Conservation (phyloP, 805 yeast species). For the Starmerella bacillaris region DNA sequence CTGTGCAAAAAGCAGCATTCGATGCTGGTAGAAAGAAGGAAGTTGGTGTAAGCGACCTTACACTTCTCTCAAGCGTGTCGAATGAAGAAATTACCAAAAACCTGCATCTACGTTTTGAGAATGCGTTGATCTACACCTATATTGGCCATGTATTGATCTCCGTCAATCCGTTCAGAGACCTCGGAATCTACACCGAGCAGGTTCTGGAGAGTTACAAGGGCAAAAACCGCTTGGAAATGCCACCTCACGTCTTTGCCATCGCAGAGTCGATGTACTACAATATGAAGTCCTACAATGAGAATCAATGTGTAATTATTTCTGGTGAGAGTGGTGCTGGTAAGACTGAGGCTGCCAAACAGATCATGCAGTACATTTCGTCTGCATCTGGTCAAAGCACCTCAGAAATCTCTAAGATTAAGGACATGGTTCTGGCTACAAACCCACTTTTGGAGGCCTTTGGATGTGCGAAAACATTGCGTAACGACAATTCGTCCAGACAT, state of each 20-base stretch:
- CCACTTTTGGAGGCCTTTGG: conserved; percentile 83
- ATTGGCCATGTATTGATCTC: conserved; percentile 90
- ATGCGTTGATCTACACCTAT: conserved; percentile 78
- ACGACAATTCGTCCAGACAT: conserved; percentile 78
- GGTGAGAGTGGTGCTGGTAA: conserved; percentile 98
- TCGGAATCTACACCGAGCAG: conserved; percentile 82
- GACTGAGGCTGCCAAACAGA: conserved; percentile 93
- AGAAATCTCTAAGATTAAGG: conserved; percentile 71
- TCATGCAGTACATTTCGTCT: conserved; percentile 87
- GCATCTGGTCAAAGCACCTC: conserved; percentile 55
- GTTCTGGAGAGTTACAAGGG: conserved; percentile 65
- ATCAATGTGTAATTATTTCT: conserved; percentile 91
- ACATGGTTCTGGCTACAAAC: conserved; percentile 94
- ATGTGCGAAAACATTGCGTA: conserved; percentile 80
- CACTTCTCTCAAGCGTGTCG: conserved; percentile 68
- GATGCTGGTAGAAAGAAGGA: conserved; percentile 79
- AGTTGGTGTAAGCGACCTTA: conserved; percentile 94
- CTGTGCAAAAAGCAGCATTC: conserved; percentile 73
- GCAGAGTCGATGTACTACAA: conserved; percentile 95
- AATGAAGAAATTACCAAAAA: conserved; percentile 89
- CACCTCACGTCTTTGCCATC: conserved; percentile 95
- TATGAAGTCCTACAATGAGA: conserved; percentile 82
- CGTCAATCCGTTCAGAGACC: conserved; percentile 88
- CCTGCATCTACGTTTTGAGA: conserved; percentile 70
- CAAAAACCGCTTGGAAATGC: conserved; percentile 84